These are phyloP conservation scores for Trichoderma asperellum DNA, from an alignment of 2,329 filamentous ascomycete species.

Conservation along the genomic window DNA sequence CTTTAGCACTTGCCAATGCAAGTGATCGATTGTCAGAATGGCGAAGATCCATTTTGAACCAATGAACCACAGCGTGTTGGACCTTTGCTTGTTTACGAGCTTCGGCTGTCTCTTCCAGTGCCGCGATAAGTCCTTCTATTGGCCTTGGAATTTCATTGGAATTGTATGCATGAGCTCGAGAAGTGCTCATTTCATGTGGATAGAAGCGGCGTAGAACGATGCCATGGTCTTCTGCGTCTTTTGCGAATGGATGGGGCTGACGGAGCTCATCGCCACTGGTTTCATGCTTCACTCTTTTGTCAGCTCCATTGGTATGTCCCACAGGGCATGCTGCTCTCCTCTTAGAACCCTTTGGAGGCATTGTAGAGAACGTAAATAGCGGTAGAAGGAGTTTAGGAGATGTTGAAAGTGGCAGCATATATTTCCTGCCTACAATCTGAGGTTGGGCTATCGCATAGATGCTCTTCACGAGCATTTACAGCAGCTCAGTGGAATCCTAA, in stretches of 20 bases:
- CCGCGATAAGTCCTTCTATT: constrained; percentile 67
- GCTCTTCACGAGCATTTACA: constrained; percentile 22
- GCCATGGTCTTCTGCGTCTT: constrained; percentile 56
- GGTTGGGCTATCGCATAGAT: neutral
- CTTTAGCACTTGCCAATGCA: constrained; percentile 65
- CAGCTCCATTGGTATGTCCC: constrained; percentile 32
- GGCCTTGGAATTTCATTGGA: constrained; percentile 71
- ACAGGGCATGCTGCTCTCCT: constrained; percentile 35
- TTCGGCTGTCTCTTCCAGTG: constrained; percentile 63
- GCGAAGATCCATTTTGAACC: constrained; percentile 86
- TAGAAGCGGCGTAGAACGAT: constrained; percentile 78
- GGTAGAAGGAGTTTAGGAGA: neutral
- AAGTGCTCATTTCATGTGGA: constrained; percentile 82
- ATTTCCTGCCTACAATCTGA: neutral
- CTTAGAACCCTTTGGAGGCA: constrained; percentile 38
- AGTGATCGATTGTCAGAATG: constrained; percentile 74
- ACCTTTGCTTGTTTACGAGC: constrained; percentile 56
- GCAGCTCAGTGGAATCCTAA: neutral
- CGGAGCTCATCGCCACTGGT: constrained; percentile 43
- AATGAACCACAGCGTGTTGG: constrained; percentile 74
- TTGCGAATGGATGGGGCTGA: constrained; percentile 52
- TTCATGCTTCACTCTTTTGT: constrained; percentile 43
- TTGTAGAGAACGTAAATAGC: constrained; percentile 30
- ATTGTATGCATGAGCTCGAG: constrained; percentile 74
- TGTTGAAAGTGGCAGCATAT: neutral